These are phyloP conservation scores for Leccinum pellstonianum DNA, from an alignment of 768 basidiomycete genomes.

Conservation along the genomic window DNA sequence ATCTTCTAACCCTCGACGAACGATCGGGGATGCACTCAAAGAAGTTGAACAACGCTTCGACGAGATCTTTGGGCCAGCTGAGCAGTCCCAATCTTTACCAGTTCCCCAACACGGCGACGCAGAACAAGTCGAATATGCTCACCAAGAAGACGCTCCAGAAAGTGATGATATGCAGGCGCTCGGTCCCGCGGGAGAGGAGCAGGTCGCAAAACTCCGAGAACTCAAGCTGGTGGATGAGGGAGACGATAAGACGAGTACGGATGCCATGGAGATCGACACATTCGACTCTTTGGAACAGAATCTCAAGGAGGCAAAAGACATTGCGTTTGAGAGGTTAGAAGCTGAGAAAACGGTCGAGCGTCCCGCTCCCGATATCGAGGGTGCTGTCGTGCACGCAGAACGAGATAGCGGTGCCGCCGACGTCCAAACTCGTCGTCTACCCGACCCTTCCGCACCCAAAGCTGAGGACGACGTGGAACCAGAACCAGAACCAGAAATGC, in stretches of 20 bases:
- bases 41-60: slow-evolving; percentile 83
- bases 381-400: slow-evolving; percentile 43
- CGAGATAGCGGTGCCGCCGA: slow-evolving; percentile 8
- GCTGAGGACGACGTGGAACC: slow-evolving; percentile 29
- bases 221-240: slow-evolving; percentile 73
- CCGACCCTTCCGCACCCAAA: slow-evolving; percentile 30
- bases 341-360: slow-evolving; percentile 29
- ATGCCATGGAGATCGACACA: slow-evolving; percentile 53
- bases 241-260: slow-evolving; percentile 36
- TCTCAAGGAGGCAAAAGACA: slow-evolving; percentile 26
- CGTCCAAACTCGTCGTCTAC: slow-evolving; percentile 10
- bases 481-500: slow-evolving; percentile 11
- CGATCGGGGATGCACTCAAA: slow-evolving; percentile 78
- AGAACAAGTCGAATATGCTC: slow-evolving; percentile 66
- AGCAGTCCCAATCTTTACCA: slow-evolving; percentile 33
- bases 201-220: slow-evolving; percentile 77
- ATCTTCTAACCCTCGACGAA: slow-evolving; percentile 61
- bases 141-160: slow-evolving; percentile 59
- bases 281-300: slow-evolving; percentile 12
- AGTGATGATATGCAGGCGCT: slow-evolving; percentile 84
- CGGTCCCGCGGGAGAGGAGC: slow-evolving; percentile 82
- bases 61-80: slow-evolving; percentile 60
- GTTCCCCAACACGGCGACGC: slow-evolving; percentile 38
- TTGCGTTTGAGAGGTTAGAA: slow-evolving; percentile 28
- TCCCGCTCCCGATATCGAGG: slow-evolving; percentile 39